Evolutionary conservation across 1,284 basidiomycete species (phyloP), one percentile per base, ranked within the genome.

Genomic region (Rhodotorula sp.): DNA sequence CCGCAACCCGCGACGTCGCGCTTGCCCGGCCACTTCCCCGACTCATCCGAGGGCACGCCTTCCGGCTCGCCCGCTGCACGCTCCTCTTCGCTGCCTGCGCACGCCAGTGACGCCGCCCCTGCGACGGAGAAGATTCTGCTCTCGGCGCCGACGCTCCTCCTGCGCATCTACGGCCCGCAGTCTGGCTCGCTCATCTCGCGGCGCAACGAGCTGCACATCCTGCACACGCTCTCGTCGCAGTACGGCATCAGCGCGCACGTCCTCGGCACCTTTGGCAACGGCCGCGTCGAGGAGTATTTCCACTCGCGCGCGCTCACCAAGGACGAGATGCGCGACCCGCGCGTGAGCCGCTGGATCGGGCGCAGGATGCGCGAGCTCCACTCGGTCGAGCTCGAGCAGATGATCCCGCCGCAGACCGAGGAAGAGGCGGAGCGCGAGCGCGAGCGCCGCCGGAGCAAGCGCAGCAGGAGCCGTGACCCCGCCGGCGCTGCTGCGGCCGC

Each of bases 331-430:
- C 87, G 92, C 58, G 87, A 91, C 74, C 87, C 88, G 25, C 82
- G 84, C 70, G 87, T 90, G 71, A 93, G 91, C 79, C 84, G 87
- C 48, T 92, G 90, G 86, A 93, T 97, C 75, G 93, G 89, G 27
- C 87, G 90, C 42, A 86, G 93, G 34, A 97, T 97, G 94, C 89
- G 91, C 42, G 93, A 97, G 81, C 85, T 97, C 53, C 94, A 97
- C 81, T 88, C 89, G 44, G 94, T 96, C 53, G 92, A 95, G 79
- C 85, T 96, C 71, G 85, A 86, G 45, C 84, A 86, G 52, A 85
- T 97, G 50, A 82, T 77, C 86, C 87, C 79, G 82, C 77, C 74
- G 17, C 54, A 70, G 27, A 72, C 63, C n/a, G 67, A 67, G 49
- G 68, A 45, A 4, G 66, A 59, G 56, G 59, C 61, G 54, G 57